These are phyloP conservation scores for Microcyclosporella mali DNA, from an alignment of 2,329 filamentous ascomycete species.

Conservation along the genomic window DNA sequence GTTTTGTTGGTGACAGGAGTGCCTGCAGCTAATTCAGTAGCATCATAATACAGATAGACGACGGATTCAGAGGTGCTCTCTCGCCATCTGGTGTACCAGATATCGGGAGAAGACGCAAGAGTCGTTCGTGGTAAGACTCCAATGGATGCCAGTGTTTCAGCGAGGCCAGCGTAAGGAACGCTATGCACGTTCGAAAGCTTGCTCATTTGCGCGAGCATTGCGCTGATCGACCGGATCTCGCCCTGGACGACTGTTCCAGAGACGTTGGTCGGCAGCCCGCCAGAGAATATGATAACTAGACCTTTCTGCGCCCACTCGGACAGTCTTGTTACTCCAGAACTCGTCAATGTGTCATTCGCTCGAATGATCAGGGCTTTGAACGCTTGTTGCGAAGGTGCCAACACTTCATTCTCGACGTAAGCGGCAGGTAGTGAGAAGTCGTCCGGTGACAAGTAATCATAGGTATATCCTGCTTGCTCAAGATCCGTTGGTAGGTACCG, in stretches of 20 bases:
- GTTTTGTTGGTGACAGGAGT: slow-evolving; percentile 14
- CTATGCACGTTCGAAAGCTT: slow-evolving; percentile 33
- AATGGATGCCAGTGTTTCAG: slow-evolving; percentile 27
- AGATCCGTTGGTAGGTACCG: slow-evolving; percentile 22
- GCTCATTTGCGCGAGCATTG: slow-evolving; percentile 22
- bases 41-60: slow-evolving; percentile 38
- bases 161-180: slow-evolving; percentile 26
- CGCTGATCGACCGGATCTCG: slow-evolving; percentile 6
- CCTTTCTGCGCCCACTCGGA: slow-evolving; percentile 33
- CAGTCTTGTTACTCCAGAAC: slow-evolving; percentile 30
- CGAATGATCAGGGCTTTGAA: slow-evolving; percentile 42
- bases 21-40: slow-evolving; percentile 19
- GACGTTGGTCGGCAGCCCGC: slow-evolving; percentile 27
- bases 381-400: slow-evolving; percentile 36
- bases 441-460: slow-evolving; percentile 42
- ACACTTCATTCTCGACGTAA: slow-evolving; percentile 30
- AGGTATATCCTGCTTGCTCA: slow-evolving; percentile 26
- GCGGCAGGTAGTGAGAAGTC: slow-evolving; percentile 39
- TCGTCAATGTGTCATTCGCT: slow-evolving; percentile 34
- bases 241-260: slow-evolving; percentile 3
- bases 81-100: slow-evolving; percentile 36
- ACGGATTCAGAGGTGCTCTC: slow-evolving; percentile 19
- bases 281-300: slow-evolving; percentile 39
- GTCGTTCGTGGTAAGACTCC: slow-evolving; percentile 28
- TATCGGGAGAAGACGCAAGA: slow-evolving; percentile 4